These are phyloP conservation scores for Talaromyces sp. DNA, from an alignment of 2,329 filamentous ascomycete species.

Conservation along the genomic window DNA sequence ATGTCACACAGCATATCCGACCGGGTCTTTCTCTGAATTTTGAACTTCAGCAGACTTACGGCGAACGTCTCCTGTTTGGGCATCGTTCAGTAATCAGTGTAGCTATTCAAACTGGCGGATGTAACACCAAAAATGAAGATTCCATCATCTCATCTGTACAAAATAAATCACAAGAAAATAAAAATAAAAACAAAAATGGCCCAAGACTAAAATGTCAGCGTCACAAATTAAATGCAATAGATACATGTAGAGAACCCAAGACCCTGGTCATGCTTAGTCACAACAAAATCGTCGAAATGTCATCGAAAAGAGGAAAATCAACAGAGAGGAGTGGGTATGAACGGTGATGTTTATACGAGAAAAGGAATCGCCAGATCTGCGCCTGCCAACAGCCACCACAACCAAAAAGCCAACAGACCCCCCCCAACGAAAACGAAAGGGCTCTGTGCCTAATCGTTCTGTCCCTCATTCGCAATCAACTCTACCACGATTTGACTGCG, in stretches of 20 bases:
- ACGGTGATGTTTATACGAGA: not conserved
- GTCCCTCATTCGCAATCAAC: slow-evolving; percentile 84
- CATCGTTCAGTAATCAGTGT: not conserved
- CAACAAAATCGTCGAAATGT: not conserved
- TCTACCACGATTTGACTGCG: slow-evolving; percentile 86
- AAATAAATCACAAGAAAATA: not conserved
- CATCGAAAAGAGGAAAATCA: not conserved
- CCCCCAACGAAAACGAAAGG: too few species aligned
- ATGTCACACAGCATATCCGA: not conserved
- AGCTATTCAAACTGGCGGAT: too few species aligned
- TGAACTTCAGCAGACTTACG: not conserved
- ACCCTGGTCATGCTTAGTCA: not conserved
- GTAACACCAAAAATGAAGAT: too few species aligned
- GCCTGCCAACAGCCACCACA: not conserved
- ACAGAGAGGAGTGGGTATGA: not conserved
- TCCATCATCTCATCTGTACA: not conserved
- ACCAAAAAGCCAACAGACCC: not conserved
- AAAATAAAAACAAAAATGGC: not conserved
- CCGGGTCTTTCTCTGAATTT: too few species aligned
- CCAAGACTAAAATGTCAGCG: not conserved
- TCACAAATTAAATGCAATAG: slow-evolving; percentile 2
- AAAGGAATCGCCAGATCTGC: not conserved
- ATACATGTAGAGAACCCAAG: not conserved
- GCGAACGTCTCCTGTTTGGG: not conserved
- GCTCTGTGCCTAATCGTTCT: slow-evolving; percentile 46